Evolutionary conservation across 1,284 basidiomycete genomes (phyloP), one percentile per base, ranked within the genome.

Genomic region (Ceratobasidium papillatum): DNA sequence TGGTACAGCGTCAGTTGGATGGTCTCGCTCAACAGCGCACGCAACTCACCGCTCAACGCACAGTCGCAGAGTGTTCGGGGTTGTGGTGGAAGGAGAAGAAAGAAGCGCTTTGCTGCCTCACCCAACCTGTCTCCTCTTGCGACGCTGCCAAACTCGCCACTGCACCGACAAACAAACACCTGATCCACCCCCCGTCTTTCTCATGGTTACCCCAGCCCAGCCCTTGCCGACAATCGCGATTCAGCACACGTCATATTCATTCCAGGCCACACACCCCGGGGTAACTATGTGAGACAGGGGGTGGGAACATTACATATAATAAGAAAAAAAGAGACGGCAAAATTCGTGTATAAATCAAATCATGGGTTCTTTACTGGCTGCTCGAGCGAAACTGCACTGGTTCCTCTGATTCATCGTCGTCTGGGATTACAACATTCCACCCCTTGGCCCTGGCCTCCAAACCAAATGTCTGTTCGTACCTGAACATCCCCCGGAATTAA

Each of bases 21-120:
- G 58, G n/a, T n/a, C n/a, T n/a, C 11, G 34, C 9, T 25, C 11
- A 27, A 38, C 34, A 14, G 34, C 36, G 11, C 61, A 12, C 38
- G 25, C 61, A 38, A 63, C 61, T 63, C 27, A 63, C 61, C 43
- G 61, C 43, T 63, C 61, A 47, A n/a, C 38, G 38, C 3, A 22
- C 61, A 30, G 61, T 22, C 38, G 38, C 4, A 5, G 27, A 34
- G 56, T 25, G 17, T 19, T 27, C 36, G 34, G 11, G 56, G 9
- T 12, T 36, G 32, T 25, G 27, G 51, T 52, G n/a, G 61, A 63
- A 19, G 41, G 34, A 34, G 41, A 38, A 9, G 61, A 47, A 22
- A 19, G 41, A 47, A 63, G 36, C 41, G 36, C 36, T 19, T 63
- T 27, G 14, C 32, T 5, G 52, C n/a, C 56, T 30, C 19, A 3